Evolutionary conservation across 2,329 filamentous ascomycete genomes (phyloP).

Genomic region (Karstenula rhodostoma): DNA sequence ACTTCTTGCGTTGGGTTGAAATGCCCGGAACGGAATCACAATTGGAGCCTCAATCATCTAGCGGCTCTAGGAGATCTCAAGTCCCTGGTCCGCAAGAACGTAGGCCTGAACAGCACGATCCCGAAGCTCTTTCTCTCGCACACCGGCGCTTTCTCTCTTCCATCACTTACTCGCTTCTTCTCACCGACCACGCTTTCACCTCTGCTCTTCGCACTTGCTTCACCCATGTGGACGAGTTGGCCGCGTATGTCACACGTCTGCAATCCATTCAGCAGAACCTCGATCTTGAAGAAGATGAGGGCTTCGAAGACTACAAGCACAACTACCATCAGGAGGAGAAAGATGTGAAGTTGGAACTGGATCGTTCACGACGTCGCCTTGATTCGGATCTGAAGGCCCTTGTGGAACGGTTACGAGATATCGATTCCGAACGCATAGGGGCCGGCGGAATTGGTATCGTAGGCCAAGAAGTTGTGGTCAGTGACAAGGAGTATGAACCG

Average conservation of each 20-base stretch:
- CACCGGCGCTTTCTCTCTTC: constrained; percentile 79
- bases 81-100: constrained; percentile 7
- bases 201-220: constrained; percentile 71
- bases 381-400: constrained; percentile 72
- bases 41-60: constrained; percentile 2
- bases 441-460: constrained; percentile 26
- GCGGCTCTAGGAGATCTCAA: constrained; percentile 12
- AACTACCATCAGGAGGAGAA: constrained; percentile 73
- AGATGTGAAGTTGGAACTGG: constrained; percentile 71
- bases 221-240: constrained; percentile 80
- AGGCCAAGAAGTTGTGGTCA: constrained; percentile 20
- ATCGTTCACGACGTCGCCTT: constrained; percentile 69
- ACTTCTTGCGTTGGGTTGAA: constrained; percentile 79
- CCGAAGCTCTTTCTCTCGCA: constrained; percentile 81
- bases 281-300: constrained; percentile 83
- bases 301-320: constrained; percentile 68
- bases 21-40: constrained; percentile 16
- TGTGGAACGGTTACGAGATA: constrained; percentile 63
- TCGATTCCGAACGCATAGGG: constrained; percentile 63
- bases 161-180: constrained; percentile 71
- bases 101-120: constrained; percentile 69
- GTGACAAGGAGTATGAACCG: constrained; percentile 69
- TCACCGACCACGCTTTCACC: constrained; percentile 71
- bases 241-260: constrained; percentile 77
- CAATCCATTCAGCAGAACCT: constrained; percentile 78